Evolutionary conservation across 2,329 filamentous ascomycete genomes (phyloP).

Genomic region (Knufia petricola): DNA sequence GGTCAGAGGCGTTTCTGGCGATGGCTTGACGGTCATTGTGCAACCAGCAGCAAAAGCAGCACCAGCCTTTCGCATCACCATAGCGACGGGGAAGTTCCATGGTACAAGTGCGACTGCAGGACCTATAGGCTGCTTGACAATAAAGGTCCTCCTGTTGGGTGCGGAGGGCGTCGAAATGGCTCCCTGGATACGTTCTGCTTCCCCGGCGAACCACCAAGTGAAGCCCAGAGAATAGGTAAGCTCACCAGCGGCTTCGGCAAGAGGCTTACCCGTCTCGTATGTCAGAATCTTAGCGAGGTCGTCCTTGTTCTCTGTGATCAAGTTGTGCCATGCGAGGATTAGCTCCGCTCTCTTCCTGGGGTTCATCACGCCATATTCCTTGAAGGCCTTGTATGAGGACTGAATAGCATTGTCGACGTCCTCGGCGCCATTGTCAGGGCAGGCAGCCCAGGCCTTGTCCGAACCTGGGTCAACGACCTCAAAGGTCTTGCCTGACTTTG

Average conservation of each 20-base stretch:
- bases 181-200: conserved; percentile 55
- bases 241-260: conserved; percentile 45
- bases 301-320: conserved; percentile 53
- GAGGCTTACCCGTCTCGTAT: conserved; percentile 52
- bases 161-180: conserved; percentile 47
- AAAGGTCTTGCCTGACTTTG: conserved; percentile 41
- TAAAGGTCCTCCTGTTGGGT: conserved; percentile 56
- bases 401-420: conserved; percentile 55
- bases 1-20: conserved; percentile 55
- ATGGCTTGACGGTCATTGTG: conserved; percentile 65
- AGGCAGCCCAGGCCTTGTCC: conserved; percentile 42
- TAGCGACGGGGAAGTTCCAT: conserved; percentile 62
- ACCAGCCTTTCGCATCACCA: conserved; percentile 59
- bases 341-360: conserved; percentile 53
- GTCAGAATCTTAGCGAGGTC: conserved; percentile 55
- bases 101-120: conserved; percentile 60
- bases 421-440: conserved; percentile 41
- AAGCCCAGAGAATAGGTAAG: conserved; percentile 48
- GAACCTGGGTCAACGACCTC: conserved; percentile 46
- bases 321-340: conserved; percentile 54
- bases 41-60: conserved; percentile 63
- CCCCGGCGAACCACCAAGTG: conserved; percentile 51
- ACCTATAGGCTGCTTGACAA: conserved; percentile 65
- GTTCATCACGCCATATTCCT: conserved; percentile 49
- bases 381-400: conserved; percentile 51